Evolutionary conservation across 148 eudicot genomes (phyloP), one percentile per base, ranked within the genome.

Genomic region (Camellia lanceoleosa): DNA sequence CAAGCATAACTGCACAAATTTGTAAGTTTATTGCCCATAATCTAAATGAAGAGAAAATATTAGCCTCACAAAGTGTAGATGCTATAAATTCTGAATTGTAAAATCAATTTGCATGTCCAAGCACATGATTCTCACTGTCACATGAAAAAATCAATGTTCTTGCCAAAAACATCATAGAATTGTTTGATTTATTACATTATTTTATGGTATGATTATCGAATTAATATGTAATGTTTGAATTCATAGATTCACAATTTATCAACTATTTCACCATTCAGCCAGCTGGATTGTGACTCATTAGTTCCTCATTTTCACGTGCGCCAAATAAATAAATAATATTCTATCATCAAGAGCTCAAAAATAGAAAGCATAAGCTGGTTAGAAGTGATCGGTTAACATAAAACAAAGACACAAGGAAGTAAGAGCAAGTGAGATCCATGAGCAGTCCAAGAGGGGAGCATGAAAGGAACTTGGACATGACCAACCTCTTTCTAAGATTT

Each of bases 401-500:
- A 13, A 51, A 20, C 3, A 2, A 72, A 20, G 43, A 76, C 68
- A 75, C 18, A 62, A 60, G 7, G 43, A 77, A 65, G 49, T 64
- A 13, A 51, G 61, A 77, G 15, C 14, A 18, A 30, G 9, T 15
- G 16, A 76, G 2, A 18, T 12, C 18, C 15, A 69, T 23, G 63
- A 8, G 44, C 15, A 13, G 16, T 70, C 38, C 43, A 46, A 12
- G 38, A 14, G 4, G 41, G 23, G 20, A 80, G 54, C 14, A 54
- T 7, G 12, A 59, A 70, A 79, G 56, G 23, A 76, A 75, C 43
- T 30, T 78, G 41, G 44, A 63, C 61, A 61, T 56, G 14, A 46
- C 79, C 66, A 66, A 92, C 98, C 97, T 89, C 84, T 89, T 73
- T 84, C 85, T 49, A 91, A 73, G 79, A 95, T 90, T 81, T 89